Evolutionary conservation across 345 rosid species (phyloP), one percentile per base, ranked within the genome.

Genomic region (Pistacia vera): DNA sequence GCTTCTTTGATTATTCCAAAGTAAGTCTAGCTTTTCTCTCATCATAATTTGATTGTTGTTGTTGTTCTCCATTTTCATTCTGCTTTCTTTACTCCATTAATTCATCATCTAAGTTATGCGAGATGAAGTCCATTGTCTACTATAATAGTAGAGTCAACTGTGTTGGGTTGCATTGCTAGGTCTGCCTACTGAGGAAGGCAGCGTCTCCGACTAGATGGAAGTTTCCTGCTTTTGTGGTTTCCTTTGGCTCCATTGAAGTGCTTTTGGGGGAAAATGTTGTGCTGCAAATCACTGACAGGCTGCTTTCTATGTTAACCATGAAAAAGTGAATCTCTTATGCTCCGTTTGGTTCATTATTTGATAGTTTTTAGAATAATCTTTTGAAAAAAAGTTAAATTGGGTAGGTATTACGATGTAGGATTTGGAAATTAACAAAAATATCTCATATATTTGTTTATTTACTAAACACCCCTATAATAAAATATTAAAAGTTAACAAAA

Each of bases 111-210:
- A 41, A 41, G 1, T 41, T 41, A 41, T 1, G 46, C 4, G 4
- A 41, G 8, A 41, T 7, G 46, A 5, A 41, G 46, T 41, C 46
- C 6, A 5, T 41, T 7, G 46, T 41, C 1, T 41, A 41, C 2
- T 1, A 2, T 30, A 30, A 2, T 1, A 30, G 0, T 7, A 8
- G 41, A 38, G 41, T 4, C 41, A n/a, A 85, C 89, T 0, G 70
- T 96, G 68, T 78, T 90, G 78, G 98, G 95, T n/a, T 93, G 97
- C 89, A 88, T 92, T 70, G 98, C 97, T 51, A 98, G 89, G 33
- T 92, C 95, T 73, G 89, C 90, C 76, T 96, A 22, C 65, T 93
- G 81, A 90, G 99, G 84, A 96, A 88, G 82, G 98, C 97, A 0
- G 97, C 99, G 59, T 81, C 88, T 72, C 85, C 25, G 33, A 17